Evolutionary conservation across 1,284 basidiomycete species (phyloP), one percentile per base, ranked within the genome.

Genomic region (Spongispora temasekensis): DNA sequence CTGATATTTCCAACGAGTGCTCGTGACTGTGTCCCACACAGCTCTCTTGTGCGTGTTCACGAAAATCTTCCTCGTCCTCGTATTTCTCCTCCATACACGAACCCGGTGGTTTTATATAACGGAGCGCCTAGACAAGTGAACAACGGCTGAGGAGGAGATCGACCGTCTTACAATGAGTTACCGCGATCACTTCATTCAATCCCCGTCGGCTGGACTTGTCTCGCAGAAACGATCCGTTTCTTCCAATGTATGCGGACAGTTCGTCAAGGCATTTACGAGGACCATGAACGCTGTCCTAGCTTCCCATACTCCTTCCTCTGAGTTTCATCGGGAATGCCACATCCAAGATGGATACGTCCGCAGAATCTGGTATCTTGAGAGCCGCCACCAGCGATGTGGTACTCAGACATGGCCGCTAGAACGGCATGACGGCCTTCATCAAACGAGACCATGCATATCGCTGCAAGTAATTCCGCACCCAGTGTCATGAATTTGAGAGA

Each of bases 21-120:
- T 65, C 71, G 40, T 67, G 67, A 51, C 66, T 71, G 57, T n/a
- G n/a, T 72, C 66, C 42, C 70, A 70, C 59, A 87, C 76, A n/a
- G 84, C 68, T 63, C 72, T 76, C 15, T n/a, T 79, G 78, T 19
- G 83, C 78, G 34, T 83, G 83, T 60, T 93, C 88, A 21, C 87
- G 84, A 73, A 94, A 81, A 58, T 95, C 91, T 70, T 91, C 88
- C 71, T 93, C 89, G 72, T 97, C 94, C 65, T 95, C 93, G 55
- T 90, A 91, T 67, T 93, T 92, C 72, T 95, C 94, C 65, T 97
- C 93, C 0, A 85, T 83, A 67, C 94, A 96, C 1, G 76, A 75
- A 50, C 94, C 92, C 13, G 93, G 91, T 1, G 93, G 91, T 66
- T 86, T 84, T 48, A 89, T 78, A 67, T 93, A 93, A 63, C 88